Evolutionary conservation across 1,284 basidiomycete species (phyloP), one percentile per base, ranked within the genome.

Genomic region (Leccinum pachyderme): DNA sequence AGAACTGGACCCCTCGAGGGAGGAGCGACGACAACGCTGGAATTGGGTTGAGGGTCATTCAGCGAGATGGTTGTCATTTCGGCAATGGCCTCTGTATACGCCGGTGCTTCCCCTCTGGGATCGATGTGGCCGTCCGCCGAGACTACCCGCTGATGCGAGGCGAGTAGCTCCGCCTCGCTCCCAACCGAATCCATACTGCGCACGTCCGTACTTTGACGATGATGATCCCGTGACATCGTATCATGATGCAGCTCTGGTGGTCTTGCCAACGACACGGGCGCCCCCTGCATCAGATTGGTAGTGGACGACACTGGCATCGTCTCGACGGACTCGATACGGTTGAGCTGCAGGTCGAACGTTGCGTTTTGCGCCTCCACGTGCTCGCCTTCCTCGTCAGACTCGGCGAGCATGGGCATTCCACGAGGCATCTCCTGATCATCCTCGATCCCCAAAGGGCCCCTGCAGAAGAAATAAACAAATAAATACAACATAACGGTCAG

Each of bases 11-110:
- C 12, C 7, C 11, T 29, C 22, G 18, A n/a, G 46, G 46, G 50
- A 25, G 51, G 52, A 33, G 27, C n/a, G 11, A 13, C 37, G 3
- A 13, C 35, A 3, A 5, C 33, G 24, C 15, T 28, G 7, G 54
- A 47, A 9, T 35, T 50, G 8, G 56, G 25, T 52, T 53, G 54
- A n/a, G 54, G 47, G 27, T 60, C 58, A 13, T 63, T 55, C n/a
- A 57, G 35, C 1, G 56, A 56, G 41, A 59, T 51, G 7, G 28
- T 49, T 27, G 52, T 49, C 50, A 51, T 49, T 8, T 47, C 58
- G 45, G 73, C 70, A 7, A 82, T 70, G 15, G 79, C 81, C 67
- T 88, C 86, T 50, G 78, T 79, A 66, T 89, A 89, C 0, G 85
- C 68, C 6, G 87, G 87, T 8, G 83, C 82, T 44, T 82, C 80